Base-by-base conservation (phyloP, 1,284 basidiomycete species). In the Naganishia sp. region DNA sequence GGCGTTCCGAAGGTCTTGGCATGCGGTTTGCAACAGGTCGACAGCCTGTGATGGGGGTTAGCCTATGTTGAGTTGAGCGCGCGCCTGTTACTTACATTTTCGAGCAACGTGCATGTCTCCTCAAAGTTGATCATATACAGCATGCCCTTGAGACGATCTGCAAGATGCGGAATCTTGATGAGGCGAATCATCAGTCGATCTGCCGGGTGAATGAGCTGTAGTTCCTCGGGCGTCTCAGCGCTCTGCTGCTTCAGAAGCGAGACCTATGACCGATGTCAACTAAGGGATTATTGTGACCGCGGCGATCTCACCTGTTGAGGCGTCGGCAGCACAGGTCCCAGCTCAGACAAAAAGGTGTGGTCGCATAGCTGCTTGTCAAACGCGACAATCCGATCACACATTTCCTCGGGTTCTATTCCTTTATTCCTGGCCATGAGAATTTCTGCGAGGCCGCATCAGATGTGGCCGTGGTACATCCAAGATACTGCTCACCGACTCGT, bases 161-260 rank as follows among this genome's bases (percentile, higher is more conserved):
- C 86, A n/a, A 99, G 83, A 60, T 94, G 89, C 52, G 96, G 88
- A 50, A 98, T 94, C 75, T 97, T 93, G 76, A 99, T 96, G 49
- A 98, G 83, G 72, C 96, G 90, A 45, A 99, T 94, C 87, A 99
- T 94, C 50, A 99, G 85, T 28, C 96, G 87, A 81, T 99, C 95
- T 9, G 96, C 90, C 3, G 91, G 89, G 80, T 98, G 95, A 36
- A 99, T 83, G 53, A 87, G 85, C 46, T 87, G 87, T 21, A 99
- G 85, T 75, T 97, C 94, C 72, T 90, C 90, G n/a, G 88, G 85
- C 66, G 89, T 88, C 36, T 71, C 70, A 7, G 91, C 86, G 74
- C 91, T 93, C 78, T 99, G 95, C 0, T 92, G 86, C 74, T 93
- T 92, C 54, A 96, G 86, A 79, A 95, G 92, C 52, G 92, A 92